A percentile compares a stretch with the other conserved stretches of the same genome.
These are phyloP conservation scores for Alternaria sp. DNA, from an alignment of 2,329 filamentous ascomycete species.

Conservation along the genomic window DNA sequence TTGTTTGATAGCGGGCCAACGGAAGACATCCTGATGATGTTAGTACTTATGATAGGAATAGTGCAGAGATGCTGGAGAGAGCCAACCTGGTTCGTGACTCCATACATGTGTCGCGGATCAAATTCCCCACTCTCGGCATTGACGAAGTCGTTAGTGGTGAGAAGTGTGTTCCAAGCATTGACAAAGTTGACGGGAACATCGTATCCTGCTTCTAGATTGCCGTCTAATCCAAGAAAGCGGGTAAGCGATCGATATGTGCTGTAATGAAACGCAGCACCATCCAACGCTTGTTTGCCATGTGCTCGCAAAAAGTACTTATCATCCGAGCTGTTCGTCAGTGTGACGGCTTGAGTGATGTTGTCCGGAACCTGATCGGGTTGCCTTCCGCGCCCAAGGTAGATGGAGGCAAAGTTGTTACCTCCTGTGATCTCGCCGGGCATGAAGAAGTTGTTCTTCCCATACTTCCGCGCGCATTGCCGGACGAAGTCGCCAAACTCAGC, in stretches of 20 bases:
- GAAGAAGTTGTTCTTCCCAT: slow-evolving; percentile 69
- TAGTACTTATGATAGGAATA: not conserved
- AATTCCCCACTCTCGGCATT: slow-evolving; percentile 67
- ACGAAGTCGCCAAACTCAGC: slow-evolving; percentile 64
- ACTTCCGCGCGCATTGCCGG: slow-evolving; percentile 61
- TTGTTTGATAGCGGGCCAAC: not conserved
- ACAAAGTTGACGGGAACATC: slow-evolving; percentile 52
- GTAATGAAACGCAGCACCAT: slow-evolving; percentile 68
- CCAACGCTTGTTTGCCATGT: slow-evolving; percentile 52
- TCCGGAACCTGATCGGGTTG: not conserved
- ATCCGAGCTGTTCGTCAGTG: not conserved
- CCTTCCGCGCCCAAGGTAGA: not conserved
- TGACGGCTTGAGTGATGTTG: not conserved
- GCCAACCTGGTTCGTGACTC: slow-evolving; percentile 70
- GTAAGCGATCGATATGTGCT: slow-evolving; percentile 68
- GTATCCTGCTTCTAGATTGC: slow-evolving; percentile 34
- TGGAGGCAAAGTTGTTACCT: slow-evolving; percentile 65
- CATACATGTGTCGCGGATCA: slow-evolving; percentile 70
- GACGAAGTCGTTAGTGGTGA: slow-evolving; percentile 64
- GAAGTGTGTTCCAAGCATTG: slow-evolving; percentile 62
- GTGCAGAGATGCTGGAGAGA: slow-evolving; percentile 59
- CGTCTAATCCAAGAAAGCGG: slow-evolving; percentile 66
- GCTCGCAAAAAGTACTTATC: not conserved
- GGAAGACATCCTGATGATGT: not conserved
- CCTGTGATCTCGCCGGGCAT: slow-evolving; percentile 68